Evolutionary conservation across 148 eudicot species (phyloP).

Genomic region (Chenopodium formosanum): DNA sequence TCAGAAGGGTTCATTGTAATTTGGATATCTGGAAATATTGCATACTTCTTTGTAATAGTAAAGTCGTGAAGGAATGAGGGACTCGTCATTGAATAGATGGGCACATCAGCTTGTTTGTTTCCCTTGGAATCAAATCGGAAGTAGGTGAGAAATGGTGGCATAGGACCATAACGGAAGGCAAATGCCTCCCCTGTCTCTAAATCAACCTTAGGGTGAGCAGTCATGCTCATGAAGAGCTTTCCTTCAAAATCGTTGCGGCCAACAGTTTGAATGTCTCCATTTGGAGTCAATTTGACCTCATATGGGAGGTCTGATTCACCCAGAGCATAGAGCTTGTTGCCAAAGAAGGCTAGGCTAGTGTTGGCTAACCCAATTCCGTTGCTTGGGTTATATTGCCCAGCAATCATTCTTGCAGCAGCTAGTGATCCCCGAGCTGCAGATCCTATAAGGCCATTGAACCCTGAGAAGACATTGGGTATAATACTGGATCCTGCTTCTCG

Average conservation of each 20-base stretch:
- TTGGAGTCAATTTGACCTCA: slow-evolving; percentile 32
- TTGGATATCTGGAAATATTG: slow-evolving; percentile 42
- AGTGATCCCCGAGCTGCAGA: slow-evolving; percentile 49
- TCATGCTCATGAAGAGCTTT: slow-evolving; percentile 48
- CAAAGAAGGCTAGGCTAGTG: slow-evolving; percentile 52
- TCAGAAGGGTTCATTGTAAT: slow-evolving; percentile 38
- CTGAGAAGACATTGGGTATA: slow-evolving; percentile 52
- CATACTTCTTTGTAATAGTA: slow-evolving; percentile 46
- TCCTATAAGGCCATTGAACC: slow-evolving; percentile 46
- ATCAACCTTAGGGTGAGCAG: slow-evolving; percentile 69
- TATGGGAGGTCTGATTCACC: slow-evolving; percentile 70
- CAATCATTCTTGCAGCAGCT: slow-evolving; percentile 25
- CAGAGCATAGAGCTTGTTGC: slow-evolving; percentile 43
- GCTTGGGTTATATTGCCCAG: slow-evolving; percentile 40
- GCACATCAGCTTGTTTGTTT: slow-evolving; percentile 42
- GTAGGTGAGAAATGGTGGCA: slow-evolving; percentile 48
- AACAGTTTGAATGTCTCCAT: slow-evolving; percentile 53
- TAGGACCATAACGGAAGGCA: slow-evolving; percentile 40
- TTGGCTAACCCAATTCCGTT: slow-evolving; percentile 58
- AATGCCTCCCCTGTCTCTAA: slow-evolving; percentile 49
- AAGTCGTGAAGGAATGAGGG: slow-evolving; percentile 56
- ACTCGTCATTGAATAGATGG: slow-evolving; percentile 37
- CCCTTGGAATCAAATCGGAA: slow-evolving; percentile 47
- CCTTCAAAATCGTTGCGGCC: slow-evolving; percentile 55
- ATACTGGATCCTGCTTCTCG: slow-evolving; percentile 34